Percentiles rank a stretch among this genome's conserved stretches.
These are phyloP conservation scores for Pisolithus marmoratus DNA, from an alignment of 768 basidiomycete genomes.

Conservation along the genomic window DNA sequence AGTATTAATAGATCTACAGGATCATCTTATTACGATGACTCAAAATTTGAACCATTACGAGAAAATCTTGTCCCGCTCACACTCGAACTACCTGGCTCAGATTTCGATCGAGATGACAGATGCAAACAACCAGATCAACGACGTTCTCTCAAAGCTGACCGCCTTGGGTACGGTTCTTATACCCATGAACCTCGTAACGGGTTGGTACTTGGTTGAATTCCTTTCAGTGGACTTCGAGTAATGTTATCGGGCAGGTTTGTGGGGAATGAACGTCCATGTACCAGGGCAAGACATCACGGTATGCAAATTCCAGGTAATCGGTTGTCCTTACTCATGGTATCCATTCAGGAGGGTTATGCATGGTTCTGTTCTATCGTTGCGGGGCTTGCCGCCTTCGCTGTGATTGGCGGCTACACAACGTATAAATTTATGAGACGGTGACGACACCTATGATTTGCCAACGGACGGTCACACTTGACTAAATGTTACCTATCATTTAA, in stretches of 20 bases:
- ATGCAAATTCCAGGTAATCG: constrained; percentile 2
- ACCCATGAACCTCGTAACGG: constrained; percentile 96
- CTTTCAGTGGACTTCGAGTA: not conserved
- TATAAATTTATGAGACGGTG: constrained; percentile 64
- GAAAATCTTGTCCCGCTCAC: constrained; percentile 96
- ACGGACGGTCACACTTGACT: not conserved
- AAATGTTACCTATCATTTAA: not conserved
- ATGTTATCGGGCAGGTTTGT: constrained; percentile 50
- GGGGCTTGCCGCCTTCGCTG: constrained; percentile 71
- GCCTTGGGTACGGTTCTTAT: constrained; percentile 96
- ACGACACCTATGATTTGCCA: not conserved
- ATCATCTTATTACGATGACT: constrained; percentile 99
- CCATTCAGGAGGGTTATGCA: constrained; percentile 40
- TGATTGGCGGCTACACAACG: constrained; percentile 74
- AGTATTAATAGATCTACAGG: constrained; percentile 35
- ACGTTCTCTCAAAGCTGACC: constrained; percentile 94
- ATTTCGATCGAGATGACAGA: constrained; percentile 99
- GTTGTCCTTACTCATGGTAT: not conserved
- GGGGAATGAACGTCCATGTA: constrained; percentile 99
- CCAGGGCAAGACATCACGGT: constrained; percentile 70
- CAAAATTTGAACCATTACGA: constrained; percentile 99
- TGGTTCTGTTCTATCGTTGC: constrained; percentile 91
- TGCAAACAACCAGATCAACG: constrained; percentile 99
- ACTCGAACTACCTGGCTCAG: constrained; percentile 98
- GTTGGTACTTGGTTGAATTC: constrained; percentile 31